phyloP scores from a whole-genome alignment of 2,329 filamentous ascomycete species.

The Nemania sp. region DNA sequence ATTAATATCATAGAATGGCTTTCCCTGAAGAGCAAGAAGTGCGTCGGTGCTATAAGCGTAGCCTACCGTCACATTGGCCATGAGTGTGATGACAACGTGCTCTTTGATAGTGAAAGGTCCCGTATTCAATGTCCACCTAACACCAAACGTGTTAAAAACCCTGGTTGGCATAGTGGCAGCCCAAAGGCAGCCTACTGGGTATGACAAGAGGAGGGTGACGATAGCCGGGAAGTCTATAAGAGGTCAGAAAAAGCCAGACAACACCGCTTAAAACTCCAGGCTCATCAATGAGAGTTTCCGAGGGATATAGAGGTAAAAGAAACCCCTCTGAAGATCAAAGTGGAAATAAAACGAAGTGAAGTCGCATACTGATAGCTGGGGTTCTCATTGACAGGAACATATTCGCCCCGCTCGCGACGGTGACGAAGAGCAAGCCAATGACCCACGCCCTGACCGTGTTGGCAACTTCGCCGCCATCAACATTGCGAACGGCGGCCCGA shows the following conservation, averaged over 20 bases:
- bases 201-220: constrained; percentile 48
- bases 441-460: constrained; percentile 52
- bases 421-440: constrained; percentile 50
- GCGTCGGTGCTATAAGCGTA: constrained; percentile 49
- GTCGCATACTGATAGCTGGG: constrained; percentile 37
- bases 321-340: no score
- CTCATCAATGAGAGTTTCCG: neutral
- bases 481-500: constrained; percentile 50
- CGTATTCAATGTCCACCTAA: constrained; percentile 49
- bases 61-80: constrained; percentile 48
- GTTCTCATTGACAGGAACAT: constrained; percentile 45
- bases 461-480: constrained; percentile 49
- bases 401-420: constrained; percentile 46
- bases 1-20: constrained; percentile 48
- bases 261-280: neutral
- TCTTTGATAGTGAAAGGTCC: constrained; percentile 54
- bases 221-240: constrained; percentile 42
- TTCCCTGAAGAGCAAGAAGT: constrained; percentile 46
- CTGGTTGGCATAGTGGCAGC: constrained; percentile 48
- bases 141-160: constrained; percentile 48
- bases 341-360: neutral
- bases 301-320: no score
- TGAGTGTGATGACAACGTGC: constrained; percentile 50
- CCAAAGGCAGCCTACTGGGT: constrained; percentile 50
- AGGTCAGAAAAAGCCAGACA: neutral